Conservation (phyloP, 176 grass and related monocot species). For the Aegilops umbellulata region DNA sequence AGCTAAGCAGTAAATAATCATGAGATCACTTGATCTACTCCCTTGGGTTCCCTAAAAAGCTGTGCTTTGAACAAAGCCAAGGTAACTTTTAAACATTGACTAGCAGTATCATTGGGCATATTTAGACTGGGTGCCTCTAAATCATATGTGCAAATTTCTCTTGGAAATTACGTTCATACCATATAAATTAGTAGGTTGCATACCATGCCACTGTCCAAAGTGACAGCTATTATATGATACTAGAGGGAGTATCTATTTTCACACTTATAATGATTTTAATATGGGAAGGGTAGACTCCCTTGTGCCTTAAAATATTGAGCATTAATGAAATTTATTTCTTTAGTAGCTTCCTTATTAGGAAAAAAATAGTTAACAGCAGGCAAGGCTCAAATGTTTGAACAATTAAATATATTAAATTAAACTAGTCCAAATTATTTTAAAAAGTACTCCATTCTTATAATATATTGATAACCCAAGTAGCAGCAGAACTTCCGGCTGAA, state of each 20-base stretch:
- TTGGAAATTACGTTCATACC: not conserved
- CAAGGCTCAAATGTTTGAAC: not conserved
- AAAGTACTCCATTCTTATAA: not conserved
- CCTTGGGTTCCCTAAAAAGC: not conserved
- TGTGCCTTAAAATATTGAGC: not conserved
- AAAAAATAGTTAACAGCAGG: not conserved
- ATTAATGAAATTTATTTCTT: not conserved
- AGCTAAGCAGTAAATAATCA: not conserved
- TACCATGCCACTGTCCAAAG: not conserved
- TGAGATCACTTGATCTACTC: not conserved
- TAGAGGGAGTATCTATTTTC: not conserved
- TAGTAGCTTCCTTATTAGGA: not conserved
- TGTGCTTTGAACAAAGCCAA: not conserved
- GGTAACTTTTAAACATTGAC: not conserved
- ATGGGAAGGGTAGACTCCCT: not conserved
- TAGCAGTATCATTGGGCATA: not conserved
- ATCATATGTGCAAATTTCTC: not conserved
- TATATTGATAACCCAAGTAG: constrained; percentile 5
- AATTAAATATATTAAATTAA: not conserved
- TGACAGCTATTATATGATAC: not conserved
- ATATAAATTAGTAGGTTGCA: not conserved
- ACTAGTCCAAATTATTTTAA: not conserved
- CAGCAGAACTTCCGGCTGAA: not conserved
- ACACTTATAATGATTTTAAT: constrained; percentile 3
- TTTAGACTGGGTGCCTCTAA: not conserved